These are phyloP conservation scores for Lablab purpureus DNA, from an alignment of 306 rosid species.

Conservation along the genomic window DNA sequence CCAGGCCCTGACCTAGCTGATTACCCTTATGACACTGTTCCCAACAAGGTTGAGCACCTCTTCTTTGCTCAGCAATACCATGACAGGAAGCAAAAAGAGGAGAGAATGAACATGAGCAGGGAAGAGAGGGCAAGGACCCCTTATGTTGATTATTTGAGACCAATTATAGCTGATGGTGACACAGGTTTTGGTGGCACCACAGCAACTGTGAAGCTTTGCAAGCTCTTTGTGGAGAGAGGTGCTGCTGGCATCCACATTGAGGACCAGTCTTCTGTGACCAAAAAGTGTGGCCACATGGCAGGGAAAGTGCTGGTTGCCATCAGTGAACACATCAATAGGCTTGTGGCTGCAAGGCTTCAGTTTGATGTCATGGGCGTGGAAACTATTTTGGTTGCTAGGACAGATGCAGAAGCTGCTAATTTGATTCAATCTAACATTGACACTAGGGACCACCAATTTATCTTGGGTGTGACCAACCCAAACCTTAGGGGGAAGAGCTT, in stretches of 20 bases:
- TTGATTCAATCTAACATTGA: slow-evolving; percentile 90
- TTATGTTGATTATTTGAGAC: slow-evolving; percentile 83
- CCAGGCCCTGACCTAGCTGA: slow-evolving; percentile 99
- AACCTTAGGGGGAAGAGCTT: slow-evolving; percentile 61
- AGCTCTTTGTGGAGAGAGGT: slow-evolving; percentile 95
- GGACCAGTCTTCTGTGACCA: slow-evolving; percentile 89
- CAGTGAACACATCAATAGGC: slow-evolving; percentile 88
- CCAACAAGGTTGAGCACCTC: slow-evolving; percentile 94
- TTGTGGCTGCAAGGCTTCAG: slow-evolving; percentile 90
- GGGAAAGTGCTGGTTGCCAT: slow-evolving; percentile 88
- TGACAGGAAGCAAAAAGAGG: slow-evolving; percentile 90
- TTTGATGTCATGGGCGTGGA: slow-evolving; percentile 98
- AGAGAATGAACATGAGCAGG: slow-evolving; percentile 77
- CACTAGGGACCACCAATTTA: slow-evolving; percentile 83
- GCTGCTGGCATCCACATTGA: slow-evolving; percentile 98
- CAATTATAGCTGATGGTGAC: slow-evolving; percentile 93
- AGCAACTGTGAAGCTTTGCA: slow-evolving; percentile 93
- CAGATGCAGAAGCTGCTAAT: slow-evolving; percentile 84
- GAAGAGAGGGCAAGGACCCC: slow-evolving; percentile 87
- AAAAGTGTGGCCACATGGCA: slow-evolving; percentile 98
- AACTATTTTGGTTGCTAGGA: slow-evolving; percentile 86
- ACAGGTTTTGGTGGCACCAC: slow-evolving; percentile 92
- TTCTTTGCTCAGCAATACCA: slow-evolving; percentile 95
- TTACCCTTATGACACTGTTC: slow-evolving; percentile 97
- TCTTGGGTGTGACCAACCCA: slow-evolving; percentile 82